A percentile compares a stretch with the other conserved stretches of the same genome.
Evolutionary conservation across 768 basidiomycete species (phyloP).

Genomic region (Trametes cinnabarina): DNA sequence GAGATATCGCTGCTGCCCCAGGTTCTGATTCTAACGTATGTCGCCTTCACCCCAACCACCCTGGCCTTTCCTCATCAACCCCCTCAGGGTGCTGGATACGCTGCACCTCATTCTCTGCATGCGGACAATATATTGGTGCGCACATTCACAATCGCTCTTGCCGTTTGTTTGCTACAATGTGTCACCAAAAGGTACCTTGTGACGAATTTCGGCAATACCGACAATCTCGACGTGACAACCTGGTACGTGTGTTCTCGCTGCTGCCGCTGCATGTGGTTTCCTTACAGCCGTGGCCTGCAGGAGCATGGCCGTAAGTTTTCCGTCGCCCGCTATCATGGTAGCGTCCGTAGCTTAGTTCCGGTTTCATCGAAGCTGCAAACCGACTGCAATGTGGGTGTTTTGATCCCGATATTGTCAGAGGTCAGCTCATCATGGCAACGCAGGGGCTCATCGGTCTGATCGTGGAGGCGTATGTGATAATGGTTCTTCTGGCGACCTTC

Average conservation of each 20-base stretch:
- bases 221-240: slow-evolving; percentile 36
- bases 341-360: not conserved
- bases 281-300: slow-evolving; percentile 1
- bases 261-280: not conserved
- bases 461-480: slow-evolving; percentile 41
- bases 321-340: not conserved
- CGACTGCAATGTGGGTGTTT: slow-evolving; percentile 44
- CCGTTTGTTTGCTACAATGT: not conserved
- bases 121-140: slow-evolving; percentile 46
- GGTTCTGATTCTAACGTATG: slow-evolving; percentile 16
- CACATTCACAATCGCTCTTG: not conserved
- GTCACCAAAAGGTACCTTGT: slow-evolving; percentile 42
- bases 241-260: slow-evolving; percentile 35
- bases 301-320: slow-evolving; percentile 22
- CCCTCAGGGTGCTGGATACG: slow-evolving; percentile 41
- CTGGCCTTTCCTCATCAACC: not conserved
- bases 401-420: not conserved
- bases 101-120: slow-evolving; percentile 45
- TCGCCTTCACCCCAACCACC: not conserved
- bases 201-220: slow-evolving; percentile 40
- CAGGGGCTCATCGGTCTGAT: slow-evolving; percentile 50
- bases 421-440: not conserved
- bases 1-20: not conserved
- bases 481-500: not conserved
- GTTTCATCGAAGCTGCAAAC: slow-evolving; percentile 42